Conservation (phyloP, 306 rosid genomes). For the Biancaea sappan region DNA sequence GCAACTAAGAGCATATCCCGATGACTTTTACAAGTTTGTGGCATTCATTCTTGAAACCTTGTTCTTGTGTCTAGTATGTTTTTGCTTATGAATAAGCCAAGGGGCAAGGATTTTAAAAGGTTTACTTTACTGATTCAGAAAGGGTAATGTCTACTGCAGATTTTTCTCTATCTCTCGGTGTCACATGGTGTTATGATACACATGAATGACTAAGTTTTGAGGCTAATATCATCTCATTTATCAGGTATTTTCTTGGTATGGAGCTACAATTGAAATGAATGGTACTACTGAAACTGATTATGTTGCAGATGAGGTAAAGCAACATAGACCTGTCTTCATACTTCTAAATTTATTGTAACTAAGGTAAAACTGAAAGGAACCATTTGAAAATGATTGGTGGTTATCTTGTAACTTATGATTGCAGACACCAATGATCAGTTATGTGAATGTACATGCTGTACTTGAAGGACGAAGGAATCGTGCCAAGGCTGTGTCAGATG, state of each 20-base stretch:
- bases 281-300: slow-evolving; percentile 89
- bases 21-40: not conserved
- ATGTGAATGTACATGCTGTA: slow-evolving; percentile 91
- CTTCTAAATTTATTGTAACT: not conserved
- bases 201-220: not conserved
- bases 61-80: not conserved
- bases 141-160: not conserved
- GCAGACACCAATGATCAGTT: slow-evolving; percentile 93
- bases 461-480: slow-evolving; percentile 82
- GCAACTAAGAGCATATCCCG: not conserved
- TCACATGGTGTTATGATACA: not conserved
- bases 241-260: slow-evolving; percentile 90
- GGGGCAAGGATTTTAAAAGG: not conserved
- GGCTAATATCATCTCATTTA: not conserved
- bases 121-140: not conserved
- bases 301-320: slow-evolving; percentile 84
- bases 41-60: not conserved
- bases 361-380: not conserved
- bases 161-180: not conserved
- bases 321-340: not conserved
- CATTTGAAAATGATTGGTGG: slow-evolving; percentile 14
- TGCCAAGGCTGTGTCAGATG: slow-evolving; percentile 71
- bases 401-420: slow-evolving; percentile 15
- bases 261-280: slow-evolving; percentile 93
- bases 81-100: not conserved